Evolutionary conservation across 148 eudicot genomes (phyloP), one percentile per base, ranked within the genome.

Genomic region (Polygonum maritimum): DNA sequence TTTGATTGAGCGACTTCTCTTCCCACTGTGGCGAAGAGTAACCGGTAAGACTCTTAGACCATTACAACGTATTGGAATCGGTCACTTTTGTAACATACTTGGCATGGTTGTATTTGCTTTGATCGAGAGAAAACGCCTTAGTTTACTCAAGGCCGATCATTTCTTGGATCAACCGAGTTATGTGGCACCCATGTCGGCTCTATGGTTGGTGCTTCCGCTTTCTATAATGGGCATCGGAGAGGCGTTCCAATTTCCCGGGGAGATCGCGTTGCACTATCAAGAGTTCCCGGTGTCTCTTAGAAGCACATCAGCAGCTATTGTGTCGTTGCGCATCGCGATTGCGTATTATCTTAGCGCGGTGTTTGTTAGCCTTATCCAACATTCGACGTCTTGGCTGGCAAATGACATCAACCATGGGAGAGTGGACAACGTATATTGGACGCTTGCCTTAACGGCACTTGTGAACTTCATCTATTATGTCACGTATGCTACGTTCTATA

Each of bases 191-290:
- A 79, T 86, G 74, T 86, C 84, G 3, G 91, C 75, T 14, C 33
- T 84, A 14, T 88, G 91, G 89, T 80, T 88, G 13, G 84, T 88
- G 5, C 81, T 84, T n/a, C 87, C 81, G 4, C 83, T 88, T 3
- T 79, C 73, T 5, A 52, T 86, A 11, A 65, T 79, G 4, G 91
- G 91, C 3, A 26, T 80, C 6, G 89, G 86, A 7, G 86, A 84
- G 69, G 91, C 91, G 8, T 86, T 88, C 65, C 83, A 81, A 69
- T 86, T 86, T 36, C 82, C 89, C 0, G 86, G 83, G 51, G 77
- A 84, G 36, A 26, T 79, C 9, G 75, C 74, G 5, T 76, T 87
- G 13, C 85, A 81, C 55, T 85, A 87, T 67, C 80, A 83, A 41
- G 90, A 87, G 39, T 83, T 87, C 62, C 90, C 90, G 0, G 41